phyloP scores from a whole-genome alignment of 2,329 filamentous ascomycete genomes.

The Ophiostoma piceae region DNA sequence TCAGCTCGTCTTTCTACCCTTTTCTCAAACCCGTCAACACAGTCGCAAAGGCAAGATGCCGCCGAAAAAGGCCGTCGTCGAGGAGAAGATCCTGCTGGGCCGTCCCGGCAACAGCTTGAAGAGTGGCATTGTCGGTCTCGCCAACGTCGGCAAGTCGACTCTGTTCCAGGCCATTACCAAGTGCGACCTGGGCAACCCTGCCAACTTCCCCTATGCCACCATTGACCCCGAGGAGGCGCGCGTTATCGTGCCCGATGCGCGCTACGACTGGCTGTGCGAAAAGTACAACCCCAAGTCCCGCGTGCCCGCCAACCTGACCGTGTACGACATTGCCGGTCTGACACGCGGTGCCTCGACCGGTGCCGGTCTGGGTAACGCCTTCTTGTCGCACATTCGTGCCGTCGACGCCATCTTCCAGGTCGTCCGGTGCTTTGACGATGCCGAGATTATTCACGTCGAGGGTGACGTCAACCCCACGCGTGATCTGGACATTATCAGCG shows the following conservation, averaged over 20 bases:
- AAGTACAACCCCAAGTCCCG: slow-evolving; percentile 97
- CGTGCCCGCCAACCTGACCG: slow-evolving; percentile 95
- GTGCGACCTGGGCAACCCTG: slow-evolving; percentile 93
- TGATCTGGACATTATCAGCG: slow-evolving; percentile 93
- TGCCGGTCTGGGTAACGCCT: slow-evolving; percentile 93
- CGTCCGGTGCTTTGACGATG: slow-evolving; percentile 95
- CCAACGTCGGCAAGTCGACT: slow-evolving; percentile 98
- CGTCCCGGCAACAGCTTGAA: slow-evolving; percentile 96
- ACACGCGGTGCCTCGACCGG: slow-evolving; percentile 94
- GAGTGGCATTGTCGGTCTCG: slow-evolving; percentile 98
- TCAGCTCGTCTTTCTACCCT: neutral
- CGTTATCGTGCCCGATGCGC: slow-evolving; percentile 91
- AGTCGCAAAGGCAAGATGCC: slow-evolving; percentile 66
- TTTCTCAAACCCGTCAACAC: slow-evolving; percentile 27
- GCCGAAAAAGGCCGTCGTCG: slow-evolving; percentile 85
- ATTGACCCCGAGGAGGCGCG: slow-evolving; percentile 98
- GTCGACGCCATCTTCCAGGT: slow-evolving; percentile 98
- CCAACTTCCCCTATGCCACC: slow-evolving; percentile 98
- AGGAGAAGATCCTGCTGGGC: slow-evolving; percentile 95
- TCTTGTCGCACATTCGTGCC: slow-evolving; percentile 96
- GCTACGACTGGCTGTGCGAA: slow-evolving; percentile 90
- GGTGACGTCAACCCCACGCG: slow-evolving; percentile 93
- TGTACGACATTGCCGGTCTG: slow-evolving; percentile 97
- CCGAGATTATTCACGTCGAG: slow-evolving; percentile 99
- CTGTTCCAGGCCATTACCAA: slow-evolving; percentile 99